Base-by-base conservation (phyloP, 306 rosid genomes). In the Oxytropis ochrocephala region DNA sequence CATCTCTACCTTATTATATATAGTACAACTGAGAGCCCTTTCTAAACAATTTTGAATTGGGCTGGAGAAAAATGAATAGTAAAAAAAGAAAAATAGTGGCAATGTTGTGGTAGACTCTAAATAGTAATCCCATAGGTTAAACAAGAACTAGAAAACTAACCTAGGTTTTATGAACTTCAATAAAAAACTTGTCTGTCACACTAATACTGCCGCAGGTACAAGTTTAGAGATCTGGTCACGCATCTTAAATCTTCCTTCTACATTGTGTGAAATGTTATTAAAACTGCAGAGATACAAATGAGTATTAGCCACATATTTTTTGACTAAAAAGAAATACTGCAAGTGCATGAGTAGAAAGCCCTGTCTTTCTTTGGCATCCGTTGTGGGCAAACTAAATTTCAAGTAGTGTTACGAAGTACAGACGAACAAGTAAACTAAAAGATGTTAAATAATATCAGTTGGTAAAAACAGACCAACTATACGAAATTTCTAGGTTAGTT, bases 231-330 rank as follows among this genome's bases (percentile, higher is more conserved):
- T 51, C 11, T 38, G 41, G 41, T 13, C 49, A 42, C 18, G 67
- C 9, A 29, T 67, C 69, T 41, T 49, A 16, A 49, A 64, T 82
- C 62, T 77, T 74, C 84, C 65, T 65, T 81, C 78, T 85, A 90
- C 75, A 81, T 74, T 19, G 83, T 61, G 18, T 68, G 83, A 13
- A 83, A 63, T 51, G 83, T 70, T 60, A 90, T 68, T 62, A 93
- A 84, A 78, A 85, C 97, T 94, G 97, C 88, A 81, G n/a, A 64
- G 75, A 80, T 54, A 82, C 39, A 30, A 66, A 33, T 24, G 57
- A 68, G 55, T 13, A 44, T 57, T 49, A 84, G 66, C 70, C 75
- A 43, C 64, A 11, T 5, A 10, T 46, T 13, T 18, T 5, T 21
- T 27, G 16, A 17, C n/a, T 13, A 21, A 18, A 32, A 29, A n/a